phyloP scores from a whole-genome alignment of 768 basidiomycete genomes.

The Hericium erinaceus region DNA sequence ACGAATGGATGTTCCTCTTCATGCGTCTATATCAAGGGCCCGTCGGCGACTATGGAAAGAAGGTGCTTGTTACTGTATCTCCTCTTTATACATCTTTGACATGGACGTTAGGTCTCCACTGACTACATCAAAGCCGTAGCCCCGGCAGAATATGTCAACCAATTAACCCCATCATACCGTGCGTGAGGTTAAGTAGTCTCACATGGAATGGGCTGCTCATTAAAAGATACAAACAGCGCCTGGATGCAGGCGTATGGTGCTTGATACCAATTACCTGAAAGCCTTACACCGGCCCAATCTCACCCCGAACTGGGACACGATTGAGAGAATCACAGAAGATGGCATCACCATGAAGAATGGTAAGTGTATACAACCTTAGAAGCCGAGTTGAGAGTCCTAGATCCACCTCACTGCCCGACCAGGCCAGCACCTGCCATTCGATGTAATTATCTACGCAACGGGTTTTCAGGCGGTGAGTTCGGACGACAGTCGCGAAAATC shows the following conservation, averaged over 20 bases:
- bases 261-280: constrained; percentile 25
- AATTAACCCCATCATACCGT: constrained; percentile 23
- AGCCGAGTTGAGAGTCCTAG: no score
- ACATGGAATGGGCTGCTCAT: not conserved
- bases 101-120: not conserved
- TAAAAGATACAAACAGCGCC: constrained; percentile 6
- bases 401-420: not conserved
- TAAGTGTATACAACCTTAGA: not conserved
- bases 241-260: constrained; percentile 22
- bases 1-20: no score
- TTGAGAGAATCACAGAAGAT: constrained; percentile 11
- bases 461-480: constrained; percentile 22
- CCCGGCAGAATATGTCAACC: constrained; percentile 21
- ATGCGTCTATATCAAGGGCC: no score
- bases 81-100: not conserved
- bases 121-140: constrained; percentile 15
- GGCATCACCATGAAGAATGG: constrained; percentile 21
- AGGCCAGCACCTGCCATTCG: constrained; percentile 23
- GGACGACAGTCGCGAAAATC: no score
- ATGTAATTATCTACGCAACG: constrained; percentile 26
- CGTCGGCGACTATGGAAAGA: not conserved
- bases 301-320: constrained; percentile 15
- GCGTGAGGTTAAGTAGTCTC: not conserved
- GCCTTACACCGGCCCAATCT: constrained; percentile 23
- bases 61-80: not conserved